Conservation (phyloP, 805 yeast genomes). For the Kuraishia cidri region DNA sequence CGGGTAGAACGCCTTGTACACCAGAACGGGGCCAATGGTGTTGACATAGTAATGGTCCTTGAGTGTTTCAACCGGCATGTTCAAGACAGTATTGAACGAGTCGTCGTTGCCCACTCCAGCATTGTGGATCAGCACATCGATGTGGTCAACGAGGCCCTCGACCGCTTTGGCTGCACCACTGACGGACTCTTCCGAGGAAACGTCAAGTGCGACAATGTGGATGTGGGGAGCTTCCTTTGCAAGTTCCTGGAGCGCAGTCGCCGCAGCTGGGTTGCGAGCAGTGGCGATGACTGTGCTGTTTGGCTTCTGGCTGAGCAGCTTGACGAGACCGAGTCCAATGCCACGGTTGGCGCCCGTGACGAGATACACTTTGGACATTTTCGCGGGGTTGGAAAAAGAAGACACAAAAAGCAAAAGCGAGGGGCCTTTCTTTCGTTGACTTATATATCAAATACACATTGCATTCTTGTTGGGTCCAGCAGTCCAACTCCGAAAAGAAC, state of each 20-base stretch:
- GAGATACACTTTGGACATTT: conserved; percentile 3
- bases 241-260: neutral
- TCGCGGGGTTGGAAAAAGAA: too few relatives aligned
- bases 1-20: conserved; percentile 12
- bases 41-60: conserved; percentile 11
- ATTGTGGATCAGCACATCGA: conserved; percentile 1
- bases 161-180: neutral
- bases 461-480: too few relatives aligned
- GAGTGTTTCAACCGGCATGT: neutral
- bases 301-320: neutral
- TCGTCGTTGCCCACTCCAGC: conserved; percentile 1
- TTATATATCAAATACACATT: too few relatives aligned
- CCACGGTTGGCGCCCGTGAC: conserved; percentile 4
- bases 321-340: conserved; percentile 1
- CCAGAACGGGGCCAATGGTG: conserved; percentile 14
- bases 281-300: neutral
- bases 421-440: too few relatives aligned
- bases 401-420: too few relatives aligned
- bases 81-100: neutral
- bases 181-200: neutral
- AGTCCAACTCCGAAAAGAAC: too few relatives aligned
- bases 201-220: neutral
- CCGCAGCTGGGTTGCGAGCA: neutral
- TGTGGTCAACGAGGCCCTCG: neutral
- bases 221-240: neutral